Base-by-base conservation (phyloP, 441 rosid genomes). In the Omphalea diandra region DNA sequence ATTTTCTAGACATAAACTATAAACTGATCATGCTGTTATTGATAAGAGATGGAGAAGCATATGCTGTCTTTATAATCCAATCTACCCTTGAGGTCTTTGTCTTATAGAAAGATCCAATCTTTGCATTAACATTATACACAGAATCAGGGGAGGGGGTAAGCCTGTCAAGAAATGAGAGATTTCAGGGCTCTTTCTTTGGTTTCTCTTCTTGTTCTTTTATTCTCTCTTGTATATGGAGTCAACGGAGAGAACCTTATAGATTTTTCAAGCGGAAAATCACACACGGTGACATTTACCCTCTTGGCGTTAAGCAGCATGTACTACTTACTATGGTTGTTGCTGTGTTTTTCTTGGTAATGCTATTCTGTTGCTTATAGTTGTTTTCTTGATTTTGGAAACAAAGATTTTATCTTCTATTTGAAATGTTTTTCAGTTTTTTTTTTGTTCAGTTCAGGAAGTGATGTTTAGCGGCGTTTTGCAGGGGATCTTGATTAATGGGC, bases 401-500 rank as follows among this genome's bases (percentile, higher is more conserved):
- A 15, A 43, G 26, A 26, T 11, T 6, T 22, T 54, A 4, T 32
- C 49, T 36, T 41, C 53, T 57, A 5, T 5, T 59, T 57, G 2
- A 26, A 20, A 3, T 35, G 61, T 59, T 58, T 47, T 24, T 5
- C 0, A 3, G 11, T 10, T 54, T 7, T 7, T n/a, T 40, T 10
- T 54, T 7, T 7, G 14, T 40, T 18, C 0, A 56, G 43, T 50
- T 60, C 20, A 27, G 44, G 43, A 12, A 10, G 38, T 38, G 31
- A 55, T 15, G 22, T 22, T 33, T 14, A 7, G 8, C 58, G 56
- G 18, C 31, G 12, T 26, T 7, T 55, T 53, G 71, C 81, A 93
- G 98, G 98, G 98, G n/a, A 89, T 94, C 67, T 80, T 94, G 71
- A 91, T 94, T 59, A 89, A 94, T 50, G 95, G 98, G 41, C 87